Evolutionary conservation across 805 yeast genomes (phyloP), one percentile per base, ranked within the genome.

Genomic region (Debaryomyces castellii): DNA sequence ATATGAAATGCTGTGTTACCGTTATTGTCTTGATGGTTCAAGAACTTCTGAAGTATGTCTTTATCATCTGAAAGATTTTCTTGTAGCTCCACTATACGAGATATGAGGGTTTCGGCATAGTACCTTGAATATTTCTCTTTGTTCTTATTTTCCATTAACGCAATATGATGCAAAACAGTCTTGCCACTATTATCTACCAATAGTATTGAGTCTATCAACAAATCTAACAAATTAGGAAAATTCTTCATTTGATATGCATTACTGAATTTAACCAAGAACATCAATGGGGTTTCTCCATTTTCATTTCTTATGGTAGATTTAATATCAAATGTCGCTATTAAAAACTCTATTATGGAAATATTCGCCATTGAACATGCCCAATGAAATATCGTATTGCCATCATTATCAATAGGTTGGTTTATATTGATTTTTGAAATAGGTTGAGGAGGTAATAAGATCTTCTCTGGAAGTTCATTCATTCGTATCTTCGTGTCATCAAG

Each of bases 1-100:
- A 94, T 87, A 60, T 91, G 96, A 49, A 94, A 73, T 40, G 97
- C 91, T 0, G 99, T 94, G 62, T 94, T 97, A 21, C 99, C 99
- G 57, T 91, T 91, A 44, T 82, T 73, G 67, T 94, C 99, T 51
- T 85, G 88, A n/a, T 87, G 86, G 61, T 94, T 92, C 43, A 92
- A 84, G 54, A 94, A 68, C 43, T 69, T 64, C 23, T 54, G 48
- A 25, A 78, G 71, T 16, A 69, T 46, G 22, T 64, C 62, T 39
- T 59, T 58, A 14, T 58, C 54, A 28, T 56, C 62, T 17, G 53
- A 50, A 10, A 36, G 33, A 16, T 54, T 52, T 14, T 62, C 67
- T 42, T 61, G 67, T 17, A 60, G 45, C 40, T 63, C 68, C 4
- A 67, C 54, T 9, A 70, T 53, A 40, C 67, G 69, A 10, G 64